Evolutionary conservation across 129 eudicot species (phyloP), one percentile per base, ranked within the genome.

Genomic region (Centaurea solstitialis): DNA sequence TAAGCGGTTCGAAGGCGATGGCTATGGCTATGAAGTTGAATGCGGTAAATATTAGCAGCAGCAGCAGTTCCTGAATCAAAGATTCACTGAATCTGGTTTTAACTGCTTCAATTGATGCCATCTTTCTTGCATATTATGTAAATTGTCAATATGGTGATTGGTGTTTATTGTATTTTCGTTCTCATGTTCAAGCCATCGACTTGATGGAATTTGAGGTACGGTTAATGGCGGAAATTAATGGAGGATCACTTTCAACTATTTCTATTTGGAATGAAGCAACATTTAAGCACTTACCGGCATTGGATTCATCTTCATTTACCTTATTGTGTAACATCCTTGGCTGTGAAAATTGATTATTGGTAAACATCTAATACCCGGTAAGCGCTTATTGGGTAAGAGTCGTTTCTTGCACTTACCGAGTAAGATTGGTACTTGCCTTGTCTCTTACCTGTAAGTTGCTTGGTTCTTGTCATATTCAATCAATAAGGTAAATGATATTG

Each of bases 61-160:
- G 76, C 21, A 50, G 62, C 23, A 57, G 65, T 57, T 18, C 8
- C 65, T 57, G 65, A 57, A 57, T 57, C 65, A 76, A 35, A 68
- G 71, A 53, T 67, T 23, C 33, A 57, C 65, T 21, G 62, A 38
- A 74, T 67, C 53, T 35, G n/a, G 75, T 81, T 75, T 61, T 38
- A 66, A 35, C 41, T 68, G 71, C 64, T 65, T 81, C 41, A 73
- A 67, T 81, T 74, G 69, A 81, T 75, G 76, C 57, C 85, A 68
- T 67, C 70, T 75, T 57, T 57, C 21, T 57, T 57, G 21, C 23
- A 57, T 21, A 13, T 57, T 75, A 74, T 81, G 85, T 81, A 81
- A 81, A 75, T 81, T 81, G 85, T 81, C 71, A 75, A 81, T 81
- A 81, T 47, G 74, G 23, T 21, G 84, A 81, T 43, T 47, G 41